Base-by-base conservation (phyloP, 257 asterid genomes). In the Jacaranda copaia region DNA sequence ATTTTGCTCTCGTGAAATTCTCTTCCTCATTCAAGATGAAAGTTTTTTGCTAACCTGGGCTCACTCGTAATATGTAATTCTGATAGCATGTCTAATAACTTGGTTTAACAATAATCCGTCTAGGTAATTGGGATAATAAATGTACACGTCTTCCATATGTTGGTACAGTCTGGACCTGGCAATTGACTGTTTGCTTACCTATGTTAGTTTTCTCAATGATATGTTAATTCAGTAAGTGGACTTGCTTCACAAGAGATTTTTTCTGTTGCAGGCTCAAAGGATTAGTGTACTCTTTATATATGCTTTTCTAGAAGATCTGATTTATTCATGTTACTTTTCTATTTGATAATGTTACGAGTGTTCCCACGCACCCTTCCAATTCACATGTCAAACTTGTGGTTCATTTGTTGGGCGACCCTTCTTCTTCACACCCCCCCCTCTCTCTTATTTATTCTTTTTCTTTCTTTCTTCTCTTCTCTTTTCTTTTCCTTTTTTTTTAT, bases 21-120 rank as follows among this genome's bases (percentile, higher is more conserved):
- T 25, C 1, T 25, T 25, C 32, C 32, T 2, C 32, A 25, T 25
- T 48, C 19, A 68, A 69, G 59, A 20, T 52, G 58, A 56, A 46
- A 20, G 25, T 56, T 6, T 56, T 56, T 76, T 36, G 32, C 65
- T 40, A 57, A 53, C 48, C 16, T 71, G 8, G 68, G 80, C 48
- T 8, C 19, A 66, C 48, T 8, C 19, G 55, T 20, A 51, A 40
- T 66, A 45, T 48, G 16, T 58, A 75, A 36, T 49, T 53, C 51
- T n/a, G 46, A 20, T 36, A 5, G 36, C 64, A 59, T 36, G 38
- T 45, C 67, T 4, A 20, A 14, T 48, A 25, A 35, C 19, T 62
- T 25, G 43, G 42, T 9, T 25, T 19, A 57, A 19, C 36, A 42
- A 4, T 66, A 20, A 66, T 67, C 72, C 5, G 25, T 48, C 11